These are phyloP conservation scores for Leptodermis oblonga DNA, from an alignment of 257 asterid species.

Conservation along the genomic window DNA sequence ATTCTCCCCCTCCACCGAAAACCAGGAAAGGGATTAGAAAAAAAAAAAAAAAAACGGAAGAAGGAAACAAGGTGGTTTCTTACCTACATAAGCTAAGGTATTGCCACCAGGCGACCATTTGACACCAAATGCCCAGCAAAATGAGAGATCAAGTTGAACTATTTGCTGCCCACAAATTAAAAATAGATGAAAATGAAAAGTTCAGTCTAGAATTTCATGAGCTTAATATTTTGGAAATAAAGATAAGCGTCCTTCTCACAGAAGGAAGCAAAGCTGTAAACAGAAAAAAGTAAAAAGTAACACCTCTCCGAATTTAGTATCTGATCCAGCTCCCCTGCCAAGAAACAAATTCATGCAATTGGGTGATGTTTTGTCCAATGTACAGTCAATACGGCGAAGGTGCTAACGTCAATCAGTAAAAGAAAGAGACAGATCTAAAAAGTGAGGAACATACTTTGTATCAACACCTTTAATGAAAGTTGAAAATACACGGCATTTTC, in stretches of 20 bases:
- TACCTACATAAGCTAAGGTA: slow-evolving; percentile 89
- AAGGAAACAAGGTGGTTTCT: slow-evolving; percentile 44
- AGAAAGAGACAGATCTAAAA: slow-evolving; percentile 10
- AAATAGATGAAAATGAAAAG: neutral
- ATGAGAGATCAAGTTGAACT: slow-evolving; percentile 93
- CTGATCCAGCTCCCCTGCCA: slow-evolving; percentile 58
- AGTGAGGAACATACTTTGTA: slow-evolving; percentile 51
- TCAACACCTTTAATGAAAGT: slow-evolving; percentile 98
- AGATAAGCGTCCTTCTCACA: neutral
- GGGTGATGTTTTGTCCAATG: neutral
- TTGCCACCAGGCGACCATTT: slow-evolving; percentile 96
- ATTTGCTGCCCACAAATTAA: slow-evolving; percentile 65
- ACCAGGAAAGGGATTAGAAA: too few species aligned
- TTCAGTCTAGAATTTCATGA: slow-evolving; percentile 1
- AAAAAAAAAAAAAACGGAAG: neutral
- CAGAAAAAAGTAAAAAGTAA: slow-evolving; percentile 16
- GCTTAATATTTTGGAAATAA: neutral
- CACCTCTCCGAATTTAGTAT: slow-evolving; percentile 94
- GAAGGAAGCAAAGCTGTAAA: neutral
- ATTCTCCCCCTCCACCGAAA: too few species aligned
- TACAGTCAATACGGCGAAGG: slow-evolving; percentile 9
- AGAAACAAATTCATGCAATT: slow-evolving; percentile 14
- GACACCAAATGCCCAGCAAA: slow-evolving; percentile 93
- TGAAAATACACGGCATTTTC: slow-evolving; percentile 92
- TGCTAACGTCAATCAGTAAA: slow-evolving; percentile 19